Percentiles rank a stretch among this genome's conserved stretches.
phyloP scores from a whole-genome alignment of 2,329 filamentous ascomycete species.

The Aspergillus tanneri region DNA sequence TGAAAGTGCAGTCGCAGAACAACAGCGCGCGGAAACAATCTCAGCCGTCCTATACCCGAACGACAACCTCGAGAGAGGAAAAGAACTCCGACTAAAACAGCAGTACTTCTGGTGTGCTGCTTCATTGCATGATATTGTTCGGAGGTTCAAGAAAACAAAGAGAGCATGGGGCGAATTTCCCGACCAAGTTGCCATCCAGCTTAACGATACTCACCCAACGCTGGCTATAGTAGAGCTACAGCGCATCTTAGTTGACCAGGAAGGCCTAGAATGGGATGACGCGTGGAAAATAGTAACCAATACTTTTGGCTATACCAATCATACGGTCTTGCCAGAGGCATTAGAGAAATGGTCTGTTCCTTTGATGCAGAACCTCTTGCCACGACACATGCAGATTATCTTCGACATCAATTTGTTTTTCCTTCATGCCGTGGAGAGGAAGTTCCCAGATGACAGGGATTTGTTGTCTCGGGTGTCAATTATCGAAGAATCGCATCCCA shows the following conservation, averaged over 20 bases:
- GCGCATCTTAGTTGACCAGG: conserved; percentile 83
- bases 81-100: conserved; percentile 96
- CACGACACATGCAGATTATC: conserved; percentile 93
- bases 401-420: conserved; percentile 98
- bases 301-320: conserved; percentile 96
- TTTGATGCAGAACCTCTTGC: conserved; percentile 85
- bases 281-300: conserved; percentile 79
- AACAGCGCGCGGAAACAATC: conserved; percentile 98
- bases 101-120: conserved; percentile 99
- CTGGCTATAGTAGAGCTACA: conserved; percentile 94
- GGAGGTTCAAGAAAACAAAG: conserved; percentile 96
- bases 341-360: conserved; percentile 98
- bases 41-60: conserved; percentile 97
- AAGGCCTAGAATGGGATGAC: conserved; percentile 89
- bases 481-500: conserved; percentile 92
- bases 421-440: conserved; percentile 84
- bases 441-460: conserved; percentile 85
- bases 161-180: conserved; percentile 88
- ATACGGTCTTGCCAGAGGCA: conserved; percentile 94
- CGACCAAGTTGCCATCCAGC: conserved; percentile 92
- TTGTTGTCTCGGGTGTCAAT: conserved; percentile 87
- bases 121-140: conserved; percentile 92
- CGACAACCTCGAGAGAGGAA: conserved; percentile 92
- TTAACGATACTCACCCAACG: conserved; percentile 97
- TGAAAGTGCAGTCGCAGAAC: conserved; percentile 95